These are phyloP conservation scores for Fusarium subglutinans DNA, from an alignment of 2,329 filamentous ascomycete genomes.

Conservation along the genomic window DNA sequence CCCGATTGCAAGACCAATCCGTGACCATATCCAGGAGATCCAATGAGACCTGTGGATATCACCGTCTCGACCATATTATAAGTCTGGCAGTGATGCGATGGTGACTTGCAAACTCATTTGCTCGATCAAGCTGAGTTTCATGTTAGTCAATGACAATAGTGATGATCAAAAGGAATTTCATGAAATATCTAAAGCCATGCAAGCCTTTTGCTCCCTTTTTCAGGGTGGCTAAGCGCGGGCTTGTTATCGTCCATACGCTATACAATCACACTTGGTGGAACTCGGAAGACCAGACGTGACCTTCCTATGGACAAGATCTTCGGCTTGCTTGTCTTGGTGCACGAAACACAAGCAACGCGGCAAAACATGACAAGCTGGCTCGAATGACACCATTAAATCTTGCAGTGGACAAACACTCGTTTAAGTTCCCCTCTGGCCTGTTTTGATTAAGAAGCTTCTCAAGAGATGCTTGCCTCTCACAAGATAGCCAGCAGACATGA, in stretches of 20 bases:
- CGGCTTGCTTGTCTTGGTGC: slow-evolving; percentile 15
- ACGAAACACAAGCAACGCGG: slow-evolving; percentile 22
- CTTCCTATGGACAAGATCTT: slow-evolving; percentile 18
- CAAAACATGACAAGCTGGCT: slow-evolving; percentile 17
- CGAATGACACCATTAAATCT: slow-evolving; percentile 23
- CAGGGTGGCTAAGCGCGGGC: slow-evolving; percentile 17
- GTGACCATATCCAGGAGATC: slow-evolving; percentile 1
- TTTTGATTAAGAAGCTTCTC: slow-evolving; percentile 1
- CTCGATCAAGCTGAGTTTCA: not conserved
- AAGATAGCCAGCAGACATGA: not conserved
- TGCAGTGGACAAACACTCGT: slow-evolving; percentile 26
- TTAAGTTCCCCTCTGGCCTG: not conserved
- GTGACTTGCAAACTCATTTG: not conserved
- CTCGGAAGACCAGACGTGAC: slow-evolving; percentile 16
- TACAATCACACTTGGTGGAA: slow-evolving; percentile 28
- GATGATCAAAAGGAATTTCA: not conserved
- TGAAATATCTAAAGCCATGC: not conserved
- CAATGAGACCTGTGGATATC: slow-evolving; percentile 3
- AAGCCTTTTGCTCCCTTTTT: slow-evolving; percentile 18
- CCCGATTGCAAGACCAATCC: slow-evolving; percentile 4
- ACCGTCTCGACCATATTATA: not conserved
- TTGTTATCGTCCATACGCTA: slow-evolving; percentile 10
- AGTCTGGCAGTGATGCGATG: not conserved
- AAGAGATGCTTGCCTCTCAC: slow-evolving; percentile 9
- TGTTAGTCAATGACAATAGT: slow-evolving; percentile 11